Base-by-base conservation (phyloP, 1,284 basidiomycete genomes). In the Fomes fomentarius region DNA sequence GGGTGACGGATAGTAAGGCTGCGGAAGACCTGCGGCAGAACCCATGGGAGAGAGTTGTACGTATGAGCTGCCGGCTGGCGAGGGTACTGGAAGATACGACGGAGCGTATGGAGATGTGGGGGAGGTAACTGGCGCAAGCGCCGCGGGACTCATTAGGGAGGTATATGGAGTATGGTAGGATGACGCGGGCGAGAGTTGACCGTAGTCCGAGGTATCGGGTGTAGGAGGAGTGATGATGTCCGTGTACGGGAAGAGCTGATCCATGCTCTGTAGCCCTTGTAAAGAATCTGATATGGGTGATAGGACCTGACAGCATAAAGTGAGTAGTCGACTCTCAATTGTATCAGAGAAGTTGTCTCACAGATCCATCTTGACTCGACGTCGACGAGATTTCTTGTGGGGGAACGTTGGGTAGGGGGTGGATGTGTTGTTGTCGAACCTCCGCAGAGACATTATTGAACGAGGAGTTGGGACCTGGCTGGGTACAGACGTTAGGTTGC, bases 231-330 rank as follows among this genome's bases (percentile, higher is more conserved):
- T 42, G 25, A 53, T 21, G 19, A 24, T 5, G 22, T 54, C 45
- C 15, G 40, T 39, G 24, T 28, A 52, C 8, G 43, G 39, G 30
- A 40, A 17, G 24, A 47, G 38, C 9, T 50, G 42, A 4, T 48
- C 56, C 40, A 61, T 47, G 10, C 40, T 43, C 8, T 40, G 24
- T 12, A 61, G 37, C 1, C 38, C 53, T 4, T 58, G 34, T 3
- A 56, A 15, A 58, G 12, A 15, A 50, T 30, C 56, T 54, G 25
- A n/a, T 15, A 15, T 25, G 3, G 11, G 2, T 9, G 3, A 21
- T 17, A 12, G 17, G 24, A 6, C 12, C n/a, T 17, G 6, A 12
- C 24, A 11, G n/a, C 14, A 14, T 22, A n/a, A 28, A 10, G 4
- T 7, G 15, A 12, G 37, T 12, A 12, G 34, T 5, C 31, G 31